Percentiles rank a stretch among this genome's conserved stretches.
Evolutionary conservation across 2,329 filamentous ascomycete species (phyloP).

Genomic region (Calonectria multiphialidica): DNA sequence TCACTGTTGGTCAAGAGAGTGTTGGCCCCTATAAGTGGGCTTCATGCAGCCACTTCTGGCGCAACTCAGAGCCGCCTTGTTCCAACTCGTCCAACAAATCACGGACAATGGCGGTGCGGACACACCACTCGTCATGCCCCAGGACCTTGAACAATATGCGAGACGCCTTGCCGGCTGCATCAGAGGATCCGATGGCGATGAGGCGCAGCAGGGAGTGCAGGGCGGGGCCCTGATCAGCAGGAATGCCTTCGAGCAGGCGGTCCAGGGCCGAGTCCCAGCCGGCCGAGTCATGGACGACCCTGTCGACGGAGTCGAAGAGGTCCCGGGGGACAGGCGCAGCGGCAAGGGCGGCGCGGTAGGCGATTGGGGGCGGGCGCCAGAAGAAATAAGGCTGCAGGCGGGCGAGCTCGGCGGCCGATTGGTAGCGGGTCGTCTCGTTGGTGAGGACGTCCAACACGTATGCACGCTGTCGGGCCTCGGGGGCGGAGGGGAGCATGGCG

Average conservation of each 20-base stretch:
- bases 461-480: constrained; percentile 21
- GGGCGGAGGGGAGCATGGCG: constrained; percentile 29
- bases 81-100: constrained; percentile 35
- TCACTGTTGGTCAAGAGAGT: neutral
- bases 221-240: constrained; percentile 30
- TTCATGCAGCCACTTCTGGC: constrained; percentile 31
- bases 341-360: constrained; percentile 45
- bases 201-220: constrained; percentile 48
- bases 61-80: constrained; percentile 24
- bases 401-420: constrained; percentile 39
- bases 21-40: neutral
- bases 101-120: constrained; percentile 41
- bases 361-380: constrained; percentile 49
- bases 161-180: constrained; percentile 45
- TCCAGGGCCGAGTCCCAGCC: constrained; percentile 33
- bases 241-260: constrained; percentile 27
- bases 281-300: constrained; percentile 30
- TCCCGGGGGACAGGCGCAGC: constrained; percentile 16
- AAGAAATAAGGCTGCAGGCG: constrained; percentile 52
- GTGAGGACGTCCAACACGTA: constrained; percentile 40
- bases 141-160: constrained; percentile 49
- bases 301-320: constrained; percentile 42
- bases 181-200: constrained; percentile 45
- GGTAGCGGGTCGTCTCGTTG: constrained; percentile 39
- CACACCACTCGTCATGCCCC: constrained; percentile 50